These are phyloP conservation scores for Dalbergia oliveri DNA, from an alignment of 306 rosid genomes.

Conservation along the genomic window DNA sequence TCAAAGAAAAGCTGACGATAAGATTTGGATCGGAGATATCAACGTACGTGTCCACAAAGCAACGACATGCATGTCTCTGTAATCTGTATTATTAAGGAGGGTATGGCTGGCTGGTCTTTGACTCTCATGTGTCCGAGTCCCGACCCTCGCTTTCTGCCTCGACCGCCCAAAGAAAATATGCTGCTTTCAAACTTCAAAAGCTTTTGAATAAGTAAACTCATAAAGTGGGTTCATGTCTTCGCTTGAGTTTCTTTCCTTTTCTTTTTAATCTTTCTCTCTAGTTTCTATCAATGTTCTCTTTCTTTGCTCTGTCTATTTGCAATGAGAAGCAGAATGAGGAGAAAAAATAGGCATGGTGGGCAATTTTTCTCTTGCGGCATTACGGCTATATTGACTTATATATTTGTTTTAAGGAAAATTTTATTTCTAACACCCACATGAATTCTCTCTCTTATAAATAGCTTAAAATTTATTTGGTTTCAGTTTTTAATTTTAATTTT, in stretches of 20 bases:
- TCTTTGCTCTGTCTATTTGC: background rate
- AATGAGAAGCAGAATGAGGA: background rate
- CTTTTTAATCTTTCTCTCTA: background rate
- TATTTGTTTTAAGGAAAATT: too few relatives aligned
- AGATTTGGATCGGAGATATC: constrained; percentile 17
- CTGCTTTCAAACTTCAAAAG: constrained; percentile 45
- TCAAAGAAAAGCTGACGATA: background rate
- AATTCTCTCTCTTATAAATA: too few relatives aligned
- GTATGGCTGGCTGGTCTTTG: constrained; percentile 35
- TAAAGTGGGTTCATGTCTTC: constrained; percentile 54
- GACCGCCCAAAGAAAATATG: constrained; percentile 89
- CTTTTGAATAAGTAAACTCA: constrained; percentile 65
- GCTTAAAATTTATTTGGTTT: too few relatives aligned
- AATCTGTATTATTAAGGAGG: constrained; percentile 28
- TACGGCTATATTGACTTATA: constrained; percentile 39
- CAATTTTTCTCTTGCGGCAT: background rate
- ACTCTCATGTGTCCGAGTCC: constrained; percentile 29
- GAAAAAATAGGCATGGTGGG: background rate
- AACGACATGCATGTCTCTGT: constrained; percentile 26
- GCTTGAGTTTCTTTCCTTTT: background rate
- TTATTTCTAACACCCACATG: too few relatives aligned
- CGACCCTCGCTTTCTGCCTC: constrained; percentile 58
- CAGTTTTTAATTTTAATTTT: too few relatives aligned
- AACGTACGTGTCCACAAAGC: constrained; percentile 41
- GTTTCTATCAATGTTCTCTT: constrained; percentile 17